These are phyloP conservation scores for Alternaria hordeiaustralica DNA, from an alignment of 2,329 filamentous ascomycete genomes.

Conservation along the genomic window DNA sequence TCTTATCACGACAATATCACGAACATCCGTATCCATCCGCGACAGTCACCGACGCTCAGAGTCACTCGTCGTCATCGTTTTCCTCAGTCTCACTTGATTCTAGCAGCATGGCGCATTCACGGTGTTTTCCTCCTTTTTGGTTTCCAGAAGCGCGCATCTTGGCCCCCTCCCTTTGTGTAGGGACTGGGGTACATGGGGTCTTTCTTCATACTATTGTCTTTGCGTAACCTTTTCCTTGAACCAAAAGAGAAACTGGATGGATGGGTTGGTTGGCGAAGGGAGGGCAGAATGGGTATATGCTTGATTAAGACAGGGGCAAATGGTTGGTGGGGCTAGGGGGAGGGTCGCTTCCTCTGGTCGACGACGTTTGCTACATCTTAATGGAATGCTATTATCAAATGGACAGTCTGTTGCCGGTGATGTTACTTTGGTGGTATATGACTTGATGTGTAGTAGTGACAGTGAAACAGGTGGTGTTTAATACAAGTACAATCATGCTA, in stretches of 20 bases:
- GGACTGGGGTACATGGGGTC: background rate
- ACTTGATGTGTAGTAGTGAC: background rate
- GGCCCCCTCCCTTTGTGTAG: background rate
- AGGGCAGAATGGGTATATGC: background rate
- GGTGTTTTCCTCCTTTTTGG: constrained; percentile 3
- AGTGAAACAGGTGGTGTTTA: background rate
- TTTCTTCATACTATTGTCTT: background rate
- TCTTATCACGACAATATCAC: constrained; percentile 4
- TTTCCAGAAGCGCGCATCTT: constrained; percentile 2
- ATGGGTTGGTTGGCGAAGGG: background rate
- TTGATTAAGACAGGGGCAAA: background rate
- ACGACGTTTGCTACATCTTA: background rate
- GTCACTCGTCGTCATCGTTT: background rate
- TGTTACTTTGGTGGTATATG: background rate
- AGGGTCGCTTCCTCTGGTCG: background rate
- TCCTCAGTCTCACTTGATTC: constrained; percentile 2
- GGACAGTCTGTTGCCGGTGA: background rate
- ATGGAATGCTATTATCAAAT: background rate
- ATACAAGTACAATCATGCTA: background rate
- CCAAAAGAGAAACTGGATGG: background rate
- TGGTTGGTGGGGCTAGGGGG: background rate
- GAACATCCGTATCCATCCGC: background rate
- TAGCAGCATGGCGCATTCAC: constrained; percentile 20
- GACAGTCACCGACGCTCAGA: background rate
- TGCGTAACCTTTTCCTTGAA: background rate